Evolutionary conservation across 805 yeast genomes (phyloP).

Genomic region (Monosporozyma siamensis): DNA sequence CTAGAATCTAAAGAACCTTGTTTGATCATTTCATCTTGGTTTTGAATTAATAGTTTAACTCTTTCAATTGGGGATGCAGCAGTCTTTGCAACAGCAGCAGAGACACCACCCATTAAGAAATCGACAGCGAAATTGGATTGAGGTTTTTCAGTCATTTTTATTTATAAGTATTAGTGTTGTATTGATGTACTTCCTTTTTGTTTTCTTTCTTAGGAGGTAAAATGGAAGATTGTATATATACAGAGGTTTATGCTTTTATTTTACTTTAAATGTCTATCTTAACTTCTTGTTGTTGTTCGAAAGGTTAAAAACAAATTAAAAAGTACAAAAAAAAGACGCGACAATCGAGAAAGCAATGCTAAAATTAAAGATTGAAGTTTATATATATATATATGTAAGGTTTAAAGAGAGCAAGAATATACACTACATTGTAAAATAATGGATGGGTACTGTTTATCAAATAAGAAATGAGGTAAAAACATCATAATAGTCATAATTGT

Average conservation of each 20-base stretch:
- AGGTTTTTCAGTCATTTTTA: conserved; percentile 21
- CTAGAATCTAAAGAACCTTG: conserved; percentile 86
- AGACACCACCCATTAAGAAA: conserved; percentile 90
- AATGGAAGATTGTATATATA: too few relatives aligned
- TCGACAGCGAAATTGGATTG: conserved; percentile 45
- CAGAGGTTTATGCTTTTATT: too few relatives aligned
- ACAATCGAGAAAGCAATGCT: too few relatives aligned
- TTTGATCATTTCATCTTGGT: conserved; percentile 97
- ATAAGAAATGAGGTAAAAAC: background rate
- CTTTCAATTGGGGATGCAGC: conserved; percentile 98
- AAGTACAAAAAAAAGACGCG: too few relatives aligned
- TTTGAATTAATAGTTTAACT: conserved; percentile 92
- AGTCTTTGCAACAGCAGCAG: conserved; percentile 97
- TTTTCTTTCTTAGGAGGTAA: too few relatives aligned
- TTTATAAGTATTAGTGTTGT: background rate
- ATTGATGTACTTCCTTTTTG: background rate
- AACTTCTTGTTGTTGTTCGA: too few relatives aligned
- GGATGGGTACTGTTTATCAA: conserved; percentile 2
- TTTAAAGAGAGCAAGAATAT: too few relatives aligned
- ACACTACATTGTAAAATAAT: too few relatives aligned
- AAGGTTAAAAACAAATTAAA: too few relatives aligned
- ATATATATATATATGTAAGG: too few relatives aligned
- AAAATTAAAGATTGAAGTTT: too few relatives aligned
- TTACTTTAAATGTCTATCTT: too few relatives aligned
- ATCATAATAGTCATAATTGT: background rate